Evolutionary conservation across 345 rosid species (phyloP).

Genomic region (Abelmoschus esculentus): DNA sequence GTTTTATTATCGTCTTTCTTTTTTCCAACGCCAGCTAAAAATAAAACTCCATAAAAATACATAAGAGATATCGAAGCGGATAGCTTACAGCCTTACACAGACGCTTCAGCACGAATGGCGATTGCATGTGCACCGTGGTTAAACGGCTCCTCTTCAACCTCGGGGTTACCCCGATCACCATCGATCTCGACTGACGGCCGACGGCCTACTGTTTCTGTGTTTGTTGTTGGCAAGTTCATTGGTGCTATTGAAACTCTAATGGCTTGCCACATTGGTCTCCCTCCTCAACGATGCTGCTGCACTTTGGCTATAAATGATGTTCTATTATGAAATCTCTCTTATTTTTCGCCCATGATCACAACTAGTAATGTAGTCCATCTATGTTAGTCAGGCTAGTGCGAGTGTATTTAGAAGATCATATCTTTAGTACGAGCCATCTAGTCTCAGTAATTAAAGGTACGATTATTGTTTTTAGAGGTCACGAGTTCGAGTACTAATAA

Average conservation of each 20-base stretch:
- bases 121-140: slow-evolving; percentile 94
- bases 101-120: slow-evolving; percentile 69
- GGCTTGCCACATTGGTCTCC: slow-evolving; percentile 78
- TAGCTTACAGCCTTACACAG: too few relatives aligned
- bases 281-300: slow-evolving; percentile 88
- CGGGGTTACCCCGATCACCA: slow-evolving; percentile 74
- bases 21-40: not conserved
- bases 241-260: slow-evolving; percentile 83
- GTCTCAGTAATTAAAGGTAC: too few relatives aligned
- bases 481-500: too few relatives aligned
- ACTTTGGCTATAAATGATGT: slow-evolving; percentile 64
- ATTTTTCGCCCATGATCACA: too few relatives aligned
- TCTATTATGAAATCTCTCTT: not conserved
- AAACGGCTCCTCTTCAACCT: slow-evolving; percentile 81
- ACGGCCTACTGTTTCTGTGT: slow-evolving; percentile 51
- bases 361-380: too few relatives aligned
- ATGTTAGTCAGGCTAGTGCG: too few relatives aligned
- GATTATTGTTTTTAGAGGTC: too few relatives aligned
- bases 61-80: too few relatives aligned
- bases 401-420: too few relatives aligned
- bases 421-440: too few relatives aligned
- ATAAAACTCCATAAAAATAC: too few relatives aligned
- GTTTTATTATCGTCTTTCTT: too few relatives aligned
- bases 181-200: slow-evolving; percentile 56
- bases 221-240: slow-evolving; percentile 74